Conservation (phyloP, 2,329 filamentous ascomycete genomes). For the Pseudocercospora crystallina region DNA sequence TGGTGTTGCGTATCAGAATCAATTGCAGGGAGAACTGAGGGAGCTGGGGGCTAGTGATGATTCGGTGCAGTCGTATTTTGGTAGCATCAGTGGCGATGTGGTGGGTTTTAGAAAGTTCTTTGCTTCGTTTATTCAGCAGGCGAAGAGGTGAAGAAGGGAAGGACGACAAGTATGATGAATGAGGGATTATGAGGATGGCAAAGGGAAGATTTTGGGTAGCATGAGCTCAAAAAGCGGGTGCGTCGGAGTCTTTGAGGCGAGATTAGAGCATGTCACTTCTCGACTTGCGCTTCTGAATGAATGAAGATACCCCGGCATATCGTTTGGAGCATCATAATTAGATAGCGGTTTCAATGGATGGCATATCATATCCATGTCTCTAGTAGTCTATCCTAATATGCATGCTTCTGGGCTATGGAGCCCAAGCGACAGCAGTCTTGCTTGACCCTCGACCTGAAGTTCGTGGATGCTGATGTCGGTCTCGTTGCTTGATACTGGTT, state of each 20-base stretch:
- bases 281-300: too few species aligned
- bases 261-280: too few species aligned
- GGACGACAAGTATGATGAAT: neutral
- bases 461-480: too few species aligned
- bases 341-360: too few species aligned
- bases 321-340: neutral
- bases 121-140: constrained; percentile 42
- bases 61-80: constrained; percentile 64
- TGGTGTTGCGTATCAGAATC: constrained; percentile 73
- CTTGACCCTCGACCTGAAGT: too few species aligned
- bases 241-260: too few species aligned
- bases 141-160: constrained; percentile 20
- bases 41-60: constrained; percentile 66
- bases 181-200: neutral
- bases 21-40: constrained; percentile 65
- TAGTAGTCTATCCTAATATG: too few species aligned
- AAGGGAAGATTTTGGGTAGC: constrained; percentile 1
- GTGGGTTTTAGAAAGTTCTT: constrained; percentile 49
- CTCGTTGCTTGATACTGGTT: too few species aligned
- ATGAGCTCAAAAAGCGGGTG: neutral
- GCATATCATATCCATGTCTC: neutral
- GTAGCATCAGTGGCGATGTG: constrained; percentile 49
- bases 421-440: too few species aligned
- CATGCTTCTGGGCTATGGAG: too few species aligned
- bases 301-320: constrained; percentile 8